phyloP scores from a whole-genome alignment of 345 rosid species.

The Brassica incana region DNA sequence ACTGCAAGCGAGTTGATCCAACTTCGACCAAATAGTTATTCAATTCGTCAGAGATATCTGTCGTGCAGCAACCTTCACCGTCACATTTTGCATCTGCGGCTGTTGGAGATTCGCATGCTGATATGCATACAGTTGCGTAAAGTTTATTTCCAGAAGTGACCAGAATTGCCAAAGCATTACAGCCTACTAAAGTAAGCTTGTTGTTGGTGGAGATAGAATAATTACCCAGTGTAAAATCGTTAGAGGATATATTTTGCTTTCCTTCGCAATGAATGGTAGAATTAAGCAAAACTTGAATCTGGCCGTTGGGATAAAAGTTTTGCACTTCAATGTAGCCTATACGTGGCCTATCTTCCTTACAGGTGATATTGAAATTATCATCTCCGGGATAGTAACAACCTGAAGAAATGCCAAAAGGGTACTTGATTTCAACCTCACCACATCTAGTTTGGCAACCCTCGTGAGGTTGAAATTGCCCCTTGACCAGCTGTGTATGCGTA shows the following conservation, averaged over 20 bases:
- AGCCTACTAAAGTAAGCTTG: constrained; percentile 38
- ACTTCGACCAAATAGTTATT: neutral
- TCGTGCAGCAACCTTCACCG: constrained; percentile 40
- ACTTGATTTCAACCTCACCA: constrained; percentile 36
- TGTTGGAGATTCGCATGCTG: neutral
- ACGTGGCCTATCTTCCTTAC: neutral
- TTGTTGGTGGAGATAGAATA: constrained; percentile 14
- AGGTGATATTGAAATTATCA: constrained; percentile 21
- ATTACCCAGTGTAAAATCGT: neutral
- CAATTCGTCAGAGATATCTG: neutral
- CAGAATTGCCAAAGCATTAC: constrained; percentile 26
- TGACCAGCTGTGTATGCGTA: too few species aligned
- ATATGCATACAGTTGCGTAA: constrained; percentile 13
- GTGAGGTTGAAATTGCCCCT: too few species aligned
- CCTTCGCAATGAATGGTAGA: too few species aligned
- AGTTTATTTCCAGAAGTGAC: neutral
- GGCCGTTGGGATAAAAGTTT: neutral
- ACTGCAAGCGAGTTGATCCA: neutral
- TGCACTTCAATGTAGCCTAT: too few species aligned
- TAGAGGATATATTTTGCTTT: neutral
- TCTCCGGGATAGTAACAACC: constrained; percentile 33
- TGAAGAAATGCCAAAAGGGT: constrained; percentile 41
- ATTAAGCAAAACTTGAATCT: neutral
- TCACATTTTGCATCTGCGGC: neutral
- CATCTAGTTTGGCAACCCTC: constrained; percentile 27